Percentiles rank a stretch among this genome's conserved stretches.
phyloP scores from a whole-genome alignment of 257 asterid species.

The Capsicum rhomboideum region DNA sequence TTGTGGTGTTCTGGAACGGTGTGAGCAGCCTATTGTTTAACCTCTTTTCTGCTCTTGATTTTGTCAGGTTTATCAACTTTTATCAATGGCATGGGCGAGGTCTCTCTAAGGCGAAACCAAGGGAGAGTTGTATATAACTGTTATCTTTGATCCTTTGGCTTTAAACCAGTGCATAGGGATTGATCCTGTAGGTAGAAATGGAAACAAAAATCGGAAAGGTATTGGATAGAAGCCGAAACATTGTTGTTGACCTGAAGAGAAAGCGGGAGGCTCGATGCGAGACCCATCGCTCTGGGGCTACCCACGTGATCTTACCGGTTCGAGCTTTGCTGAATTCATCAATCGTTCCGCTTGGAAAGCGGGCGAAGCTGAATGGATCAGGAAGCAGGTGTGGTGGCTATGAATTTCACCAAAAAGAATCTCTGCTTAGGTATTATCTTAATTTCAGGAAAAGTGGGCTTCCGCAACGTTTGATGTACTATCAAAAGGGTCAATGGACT shows the following conservation, averaged over 20 bases:
- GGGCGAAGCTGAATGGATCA: constrained; percentile 44
- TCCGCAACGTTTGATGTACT: constrained; percentile 64
- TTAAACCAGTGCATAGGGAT: constrained; percentile 42
- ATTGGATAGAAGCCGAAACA: constrained; percentile 53
- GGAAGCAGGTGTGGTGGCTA: constrained; percentile 8
- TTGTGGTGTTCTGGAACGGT: not conserved
- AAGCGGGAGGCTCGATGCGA: constrained; percentile 32
- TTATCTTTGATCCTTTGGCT: constrained; percentile 27
- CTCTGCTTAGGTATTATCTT: constrained; percentile 33
- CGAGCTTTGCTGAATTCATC: constrained; percentile 24
- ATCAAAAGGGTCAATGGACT: constrained; percentile 59
- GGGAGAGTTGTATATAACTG: constrained; percentile 18
- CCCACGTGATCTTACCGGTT: constrained; percentile 31
- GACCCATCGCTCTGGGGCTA: constrained; percentile 25
- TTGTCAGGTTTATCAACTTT: constrained; percentile 25
- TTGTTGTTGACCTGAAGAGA: constrained; percentile 56
- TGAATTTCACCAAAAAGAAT: constrained; percentile 25
- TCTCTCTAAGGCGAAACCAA: constrained; percentile 33
- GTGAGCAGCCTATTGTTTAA: not conserved
- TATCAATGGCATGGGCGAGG: constrained; percentile 27
- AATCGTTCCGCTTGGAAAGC: constrained; percentile 28
- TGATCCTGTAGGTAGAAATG: constrained; percentile 45
- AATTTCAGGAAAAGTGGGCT: constrained; percentile 57
- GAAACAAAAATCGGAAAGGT: constrained; percentile 62
- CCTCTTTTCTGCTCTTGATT: not conserved